Percentiles rank a stretch among this genome's conserved stretches.
Evolutionary conservation across 768 basidiomycete genomes (phyloP).

Genomic region (Lactifluus rugatus): DNA sequence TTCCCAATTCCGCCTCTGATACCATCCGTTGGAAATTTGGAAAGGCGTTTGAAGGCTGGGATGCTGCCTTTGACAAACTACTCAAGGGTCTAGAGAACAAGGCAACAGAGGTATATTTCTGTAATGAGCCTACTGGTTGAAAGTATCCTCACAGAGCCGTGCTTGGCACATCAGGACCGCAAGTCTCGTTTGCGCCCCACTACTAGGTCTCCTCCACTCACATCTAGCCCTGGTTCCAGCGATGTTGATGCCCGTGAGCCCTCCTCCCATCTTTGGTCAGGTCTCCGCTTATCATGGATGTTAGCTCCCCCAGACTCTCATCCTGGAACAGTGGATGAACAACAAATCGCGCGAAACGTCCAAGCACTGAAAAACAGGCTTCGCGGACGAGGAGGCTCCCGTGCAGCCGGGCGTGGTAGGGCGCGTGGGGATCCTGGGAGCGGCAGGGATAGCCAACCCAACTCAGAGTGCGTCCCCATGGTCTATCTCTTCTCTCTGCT

Average conservation of each 20-base stretch:
- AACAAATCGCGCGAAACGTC: conserved; percentile 88
- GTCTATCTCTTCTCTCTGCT: not conserved
- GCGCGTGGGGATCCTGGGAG: conserved; percentile 42
- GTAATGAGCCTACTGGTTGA: not conserved
- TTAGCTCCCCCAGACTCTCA: conserved; percentile 41
- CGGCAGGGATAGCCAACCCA: conserved; percentile 51
- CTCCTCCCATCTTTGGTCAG: not conserved
- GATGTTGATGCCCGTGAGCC: conserved; percentile 49
- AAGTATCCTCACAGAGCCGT: not conserved
- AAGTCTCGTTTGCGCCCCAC: conserved; percentile 48
- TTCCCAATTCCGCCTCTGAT: conserved; percentile 29
- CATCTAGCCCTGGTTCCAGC: conserved; percentile 42
- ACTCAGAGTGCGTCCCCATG: conserved; percentile 54
- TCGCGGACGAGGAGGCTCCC: conserved; percentile 60
- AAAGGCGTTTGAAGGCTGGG: conserved; percentile 71
- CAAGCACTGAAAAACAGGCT: conserved; percentile 81
- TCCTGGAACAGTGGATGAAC: conserved; percentile 59
- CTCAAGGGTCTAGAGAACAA: conserved; percentile 67
- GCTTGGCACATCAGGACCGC: conserved; percentile 45
- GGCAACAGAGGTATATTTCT: conserved; percentile 47
- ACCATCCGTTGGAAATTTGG: conserved; percentile 55
- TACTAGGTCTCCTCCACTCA: conserved; percentile 30
- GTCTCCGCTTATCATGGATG: not conserved
- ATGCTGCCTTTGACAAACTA: conserved; percentile 66
- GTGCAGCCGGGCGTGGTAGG: conserved; percentile 33